Percentiles rank a stretch among this genome's conserved stretches.
Evolutionary conservation across 2,329 filamentous ascomycete species (phyloP).

Genomic region (Fusarium dimerum): DNA sequence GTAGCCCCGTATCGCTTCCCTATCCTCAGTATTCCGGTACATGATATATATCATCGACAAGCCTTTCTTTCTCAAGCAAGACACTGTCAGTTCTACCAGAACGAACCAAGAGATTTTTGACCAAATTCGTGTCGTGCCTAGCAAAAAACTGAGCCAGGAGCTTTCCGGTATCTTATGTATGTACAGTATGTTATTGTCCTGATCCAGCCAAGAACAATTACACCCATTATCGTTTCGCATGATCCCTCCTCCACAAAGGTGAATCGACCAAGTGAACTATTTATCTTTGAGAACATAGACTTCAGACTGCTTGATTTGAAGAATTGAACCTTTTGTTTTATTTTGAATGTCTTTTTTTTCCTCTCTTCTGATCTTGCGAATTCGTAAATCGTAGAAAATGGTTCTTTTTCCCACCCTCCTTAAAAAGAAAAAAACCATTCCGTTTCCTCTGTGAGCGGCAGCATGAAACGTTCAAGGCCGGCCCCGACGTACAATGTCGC

Average conservation of each 20-base stretch:
- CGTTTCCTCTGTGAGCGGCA: conserved; percentile 14
- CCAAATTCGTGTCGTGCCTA: no score
- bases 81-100: background rate
- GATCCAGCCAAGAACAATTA: no score
- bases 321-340: background rate
- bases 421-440: conserved; percentile 18
- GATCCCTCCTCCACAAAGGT: no score
- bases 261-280: no score
- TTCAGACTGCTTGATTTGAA: no score
- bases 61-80: background rate
- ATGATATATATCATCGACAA: background rate
- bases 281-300: no score
- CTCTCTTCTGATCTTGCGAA: background rate
- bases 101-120: background rate
- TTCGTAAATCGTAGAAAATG: conserved; percentile 11
- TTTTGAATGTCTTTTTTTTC: background rate
- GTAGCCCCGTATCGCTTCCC: no score
- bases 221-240: no score
- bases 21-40: background rate
- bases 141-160: no score
- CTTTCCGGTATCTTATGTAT: no score
- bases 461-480: conserved; percentile 28
- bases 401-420: conserved; percentile 10
- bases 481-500: conserved; percentile 23
- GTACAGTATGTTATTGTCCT: no score